These are phyloP conservation scores for Letharia lupina DNA, from an alignment of 495 filamentous ascomycete genomes.

Conservation along the genomic window DNA sequence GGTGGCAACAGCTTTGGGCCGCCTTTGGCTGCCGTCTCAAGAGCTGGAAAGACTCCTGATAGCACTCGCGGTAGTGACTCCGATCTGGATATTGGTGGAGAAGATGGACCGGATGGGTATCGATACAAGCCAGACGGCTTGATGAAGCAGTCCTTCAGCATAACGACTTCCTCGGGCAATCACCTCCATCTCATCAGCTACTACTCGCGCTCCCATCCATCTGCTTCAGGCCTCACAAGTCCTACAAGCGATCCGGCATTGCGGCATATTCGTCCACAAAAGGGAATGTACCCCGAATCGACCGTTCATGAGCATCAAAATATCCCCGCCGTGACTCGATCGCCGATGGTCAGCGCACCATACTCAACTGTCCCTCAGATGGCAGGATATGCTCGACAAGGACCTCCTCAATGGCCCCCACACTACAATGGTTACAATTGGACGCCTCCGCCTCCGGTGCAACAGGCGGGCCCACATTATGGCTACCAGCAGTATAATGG, in stretches of 20 bases:
- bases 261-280: slow-evolving; percentile 72
- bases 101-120: slow-evolving; percentile 90
- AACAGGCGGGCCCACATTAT: slow-evolving; percentile 18
- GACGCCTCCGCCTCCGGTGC: slow-evolving; percentile 34
- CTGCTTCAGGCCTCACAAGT: slow-evolving; percentile 58
- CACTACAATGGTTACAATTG: slow-evolving; percentile 47
- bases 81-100: slow-evolving; percentile 57
- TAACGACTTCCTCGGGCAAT: slow-evolving; percentile 80
- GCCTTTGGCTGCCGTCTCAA: slow-evolving; percentile 38
- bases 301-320: slow-evolving; percentile 79
- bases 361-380: slow-evolving; percentile 48
- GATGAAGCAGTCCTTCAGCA: slow-evolving; percentile 99
- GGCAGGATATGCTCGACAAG: slow-evolving; percentile 40
- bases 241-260: slow-evolving; percentile 74
- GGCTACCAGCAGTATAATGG: slow-evolving; percentile 21
- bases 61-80: slow-evolving; percentile 72
- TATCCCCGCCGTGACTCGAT: slow-evolving; percentile 54
- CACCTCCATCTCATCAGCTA: slow-evolving; percentile 97
- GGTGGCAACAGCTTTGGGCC: slow-evolving; percentile 53
- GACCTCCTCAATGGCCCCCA: slow-evolving; percentile 38
- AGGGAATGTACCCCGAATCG: slow-evolving; percentile 94
- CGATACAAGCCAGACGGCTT: slow-evolving; percentile 93
- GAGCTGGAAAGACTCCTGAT: slow-evolving; percentile 72
- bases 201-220: slow-evolving; percentile 68
- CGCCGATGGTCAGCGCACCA: slow-evolving; percentile 49